These are phyloP conservation scores for Lentinula sp. DNA, from an alignment of 768 basidiomycete genomes.

Conservation along the genomic window DNA sequence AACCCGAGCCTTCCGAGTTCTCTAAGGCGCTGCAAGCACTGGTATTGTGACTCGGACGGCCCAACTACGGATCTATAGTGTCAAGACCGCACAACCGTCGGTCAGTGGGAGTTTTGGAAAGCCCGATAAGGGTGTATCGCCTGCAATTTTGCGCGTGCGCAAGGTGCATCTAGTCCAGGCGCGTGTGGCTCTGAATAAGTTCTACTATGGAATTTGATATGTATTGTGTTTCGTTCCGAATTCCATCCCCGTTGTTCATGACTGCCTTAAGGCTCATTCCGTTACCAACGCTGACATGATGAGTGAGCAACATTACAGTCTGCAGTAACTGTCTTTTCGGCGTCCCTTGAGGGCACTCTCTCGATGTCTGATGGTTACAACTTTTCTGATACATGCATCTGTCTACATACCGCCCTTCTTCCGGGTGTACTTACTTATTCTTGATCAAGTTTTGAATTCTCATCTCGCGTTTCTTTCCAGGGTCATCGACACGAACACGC, in stretches of 20 bases:
- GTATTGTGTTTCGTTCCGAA: neutral
- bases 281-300: neutral
- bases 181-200: neutral
- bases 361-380: neutral
- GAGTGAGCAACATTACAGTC: neutral
- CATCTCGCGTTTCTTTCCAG: neutral
- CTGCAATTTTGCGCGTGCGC: neutral
- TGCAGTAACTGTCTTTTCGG: neutral
- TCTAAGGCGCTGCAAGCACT: neutral
- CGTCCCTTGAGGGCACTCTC: neutral
- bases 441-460: neutral
- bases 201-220: neutral
- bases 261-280: neutral
- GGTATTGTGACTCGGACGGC: neutral
- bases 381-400: neutral
- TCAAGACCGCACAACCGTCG: neutral
- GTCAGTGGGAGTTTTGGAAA: neutral
- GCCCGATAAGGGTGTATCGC: neutral
- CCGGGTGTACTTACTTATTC: neutral
- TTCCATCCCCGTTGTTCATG: neutral
- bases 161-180: neutral
- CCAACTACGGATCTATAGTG: neutral
- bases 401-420: neutral
- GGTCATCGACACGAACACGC: neutral
- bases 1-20: neutral